These are phyloP conservation scores for Hansenula lynferdii DNA, from an alignment of 1,139 yeast species.

Conservation along the genomic window DNA sequence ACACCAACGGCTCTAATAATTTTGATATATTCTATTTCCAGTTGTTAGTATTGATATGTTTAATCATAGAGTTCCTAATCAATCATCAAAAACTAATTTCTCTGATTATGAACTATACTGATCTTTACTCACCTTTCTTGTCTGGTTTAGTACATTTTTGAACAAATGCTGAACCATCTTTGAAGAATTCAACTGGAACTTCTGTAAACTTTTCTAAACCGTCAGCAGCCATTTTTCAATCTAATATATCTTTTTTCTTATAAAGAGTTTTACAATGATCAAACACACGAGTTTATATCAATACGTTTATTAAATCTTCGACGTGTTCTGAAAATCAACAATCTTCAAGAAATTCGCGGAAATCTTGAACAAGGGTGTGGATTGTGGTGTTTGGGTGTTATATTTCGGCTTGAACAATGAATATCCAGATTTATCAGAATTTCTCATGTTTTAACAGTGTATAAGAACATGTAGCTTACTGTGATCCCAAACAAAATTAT, in stretches of 20 bases:
- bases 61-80: background rate
- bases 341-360: too few species aligned
- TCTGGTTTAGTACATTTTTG: conserved; percentile 93
- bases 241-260: background rate
- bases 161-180: conserved; percentile 84
- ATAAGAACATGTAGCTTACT: too few species aligned
- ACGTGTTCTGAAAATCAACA: conserved; percentile 5
- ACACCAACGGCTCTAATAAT: conserved; percentile 94
- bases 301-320: background rate
- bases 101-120: background rate
- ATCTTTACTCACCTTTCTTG: conserved; percentile 53
- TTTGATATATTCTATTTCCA: conserved; percentile 62
- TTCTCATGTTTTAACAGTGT: too few species aligned
- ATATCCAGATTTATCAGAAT: too few species aligned
- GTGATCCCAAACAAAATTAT: too few species aligned
- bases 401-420: too few species aligned
- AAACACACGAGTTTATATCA: background rate
- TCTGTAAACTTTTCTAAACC: conserved; percentile 82
- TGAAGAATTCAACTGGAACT: conserved; percentile 86
- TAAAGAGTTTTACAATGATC: background rate
- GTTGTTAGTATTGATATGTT: conserved; percentile 23
- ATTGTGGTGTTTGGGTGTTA: background rate
- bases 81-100: background rate
- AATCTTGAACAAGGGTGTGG: too few species aligned
- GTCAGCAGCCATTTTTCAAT: conserved; percentile 43